Percentiles rank a stretch among this genome's conserved stretches.
phyloP scores from a whole-genome alignment of 257 asterid genomes.

The Echium plantagineum region DNA sequence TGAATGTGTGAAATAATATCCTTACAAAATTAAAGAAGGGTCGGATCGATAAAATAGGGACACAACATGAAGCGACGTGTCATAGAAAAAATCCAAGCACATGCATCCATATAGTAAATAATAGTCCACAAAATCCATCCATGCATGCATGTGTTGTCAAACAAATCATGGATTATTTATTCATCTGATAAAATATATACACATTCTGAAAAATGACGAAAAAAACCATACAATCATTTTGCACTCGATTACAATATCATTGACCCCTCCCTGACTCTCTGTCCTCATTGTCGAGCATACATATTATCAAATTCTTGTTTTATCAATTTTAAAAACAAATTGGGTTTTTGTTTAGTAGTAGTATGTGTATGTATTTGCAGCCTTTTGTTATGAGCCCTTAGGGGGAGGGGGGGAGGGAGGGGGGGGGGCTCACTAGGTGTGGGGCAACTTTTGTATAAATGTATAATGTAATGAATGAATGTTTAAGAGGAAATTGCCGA shows the following conservation, averaged over 20 bases:
- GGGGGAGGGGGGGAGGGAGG: neutral
- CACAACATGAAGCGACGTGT: slow-evolving; percentile 12
- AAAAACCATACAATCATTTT: slow-evolving; percentile 40
- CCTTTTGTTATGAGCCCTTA: neutral
- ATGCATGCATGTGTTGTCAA: slow-evolving; percentile 13
- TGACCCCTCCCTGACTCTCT: slow-evolving; percentile 31
- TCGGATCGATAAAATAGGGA: neutral
- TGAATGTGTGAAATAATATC: neutral
- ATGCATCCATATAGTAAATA: neutral
- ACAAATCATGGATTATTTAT: slow-evolving; percentile 9
- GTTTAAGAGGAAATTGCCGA: too few relatives aligned
- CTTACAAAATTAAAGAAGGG: slow-evolving; percentile 9
- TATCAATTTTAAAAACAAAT: neutral
- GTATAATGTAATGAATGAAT: neutral
- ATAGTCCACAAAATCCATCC: neutral
- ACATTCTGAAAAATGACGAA: slow-evolving; percentile 13
- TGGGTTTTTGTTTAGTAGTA: neutral
- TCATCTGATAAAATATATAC: neutral
- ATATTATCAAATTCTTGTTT: slow-evolving; percentile 6
- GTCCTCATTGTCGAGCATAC: slow-evolving; percentile 6
- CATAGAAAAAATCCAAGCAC: slow-evolving; percentile 5
- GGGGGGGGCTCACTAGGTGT: slow-evolving; percentile 1
- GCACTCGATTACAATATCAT: slow-evolving; percentile 44
- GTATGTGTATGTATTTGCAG: neutral
- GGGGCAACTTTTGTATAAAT: neutral